phyloP scores from a whole-genome alignment of 768 basidiomycete species.

The Mycena floridula region DNA sequence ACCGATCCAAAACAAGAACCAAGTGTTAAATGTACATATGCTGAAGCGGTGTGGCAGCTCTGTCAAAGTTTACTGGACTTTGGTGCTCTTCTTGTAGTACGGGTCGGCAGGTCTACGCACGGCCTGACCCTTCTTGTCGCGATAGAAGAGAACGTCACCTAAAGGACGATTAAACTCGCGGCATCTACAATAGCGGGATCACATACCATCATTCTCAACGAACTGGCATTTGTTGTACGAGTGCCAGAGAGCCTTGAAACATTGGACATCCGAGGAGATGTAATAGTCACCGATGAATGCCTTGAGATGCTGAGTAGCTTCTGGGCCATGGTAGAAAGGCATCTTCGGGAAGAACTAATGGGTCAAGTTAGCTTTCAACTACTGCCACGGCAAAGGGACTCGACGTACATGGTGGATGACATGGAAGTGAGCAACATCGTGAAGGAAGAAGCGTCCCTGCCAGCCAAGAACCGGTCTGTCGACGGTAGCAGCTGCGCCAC shows the following conservation, averaged over 20 bases:
- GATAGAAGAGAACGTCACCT: constrained; percentile 41
- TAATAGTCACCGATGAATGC: constrained; percentile 47
- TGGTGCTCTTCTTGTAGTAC: neutral
- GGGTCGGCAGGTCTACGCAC: constrained; percentile 15
- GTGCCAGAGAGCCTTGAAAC: constrained; percentile 44
- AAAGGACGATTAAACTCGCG: neutral
- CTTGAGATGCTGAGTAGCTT: constrained; percentile 44
- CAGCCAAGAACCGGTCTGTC: constrained; percentile 55
- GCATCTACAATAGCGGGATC: neutral
- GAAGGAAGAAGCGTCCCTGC: constrained; percentile 64
- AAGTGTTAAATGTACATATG: too few relatives aligned
- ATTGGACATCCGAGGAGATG: constrained; percentile 30
- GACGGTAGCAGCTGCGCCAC: constrained; percentile 56
- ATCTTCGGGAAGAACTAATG: constrained; percentile 52
- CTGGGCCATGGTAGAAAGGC: constrained; percentile 50
- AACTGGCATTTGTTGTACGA: constrained; percentile 53
- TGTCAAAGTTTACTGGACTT: neutral
- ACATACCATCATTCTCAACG: constrained; percentile 47
- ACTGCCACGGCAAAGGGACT: neutral
- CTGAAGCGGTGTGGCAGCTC: too few relatives aligned
- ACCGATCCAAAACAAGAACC: too few relatives aligned
- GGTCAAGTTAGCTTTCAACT: constrained; percentile 1
- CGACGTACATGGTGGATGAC: constrained; percentile 51
- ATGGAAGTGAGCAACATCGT: constrained; percentile 59
- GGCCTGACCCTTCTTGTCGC: constrained; percentile 34